A percentile compares a stretch with the other conserved stretches of the same genome.
These are phyloP conservation scores for Amylostereum areolatum DNA, from an alignment of 1,284 basidiomycete species.

Conservation along the genomic window DNA sequence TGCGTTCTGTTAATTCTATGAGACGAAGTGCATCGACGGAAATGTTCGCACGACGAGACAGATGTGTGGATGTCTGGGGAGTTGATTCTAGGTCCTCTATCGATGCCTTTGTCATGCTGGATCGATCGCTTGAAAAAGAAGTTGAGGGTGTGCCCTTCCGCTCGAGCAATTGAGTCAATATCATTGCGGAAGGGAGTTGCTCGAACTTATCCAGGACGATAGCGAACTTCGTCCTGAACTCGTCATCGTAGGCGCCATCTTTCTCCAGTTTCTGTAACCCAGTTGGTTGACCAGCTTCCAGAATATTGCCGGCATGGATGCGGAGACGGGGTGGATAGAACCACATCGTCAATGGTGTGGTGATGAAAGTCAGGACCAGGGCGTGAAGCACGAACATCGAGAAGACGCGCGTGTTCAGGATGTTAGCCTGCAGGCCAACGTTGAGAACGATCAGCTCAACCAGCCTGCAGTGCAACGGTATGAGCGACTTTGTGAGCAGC, in stretches of 20 bases:
- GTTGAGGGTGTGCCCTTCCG: slow-evolving; percentile 13
- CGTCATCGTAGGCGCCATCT: slow-evolving; percentile 7
- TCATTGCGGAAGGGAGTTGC: slow-evolving; percentile 72
- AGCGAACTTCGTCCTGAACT: slow-evolving; percentile 55
- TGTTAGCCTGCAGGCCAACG: slow-evolving; percentile 76
- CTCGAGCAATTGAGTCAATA: slow-evolving; percentile 54
- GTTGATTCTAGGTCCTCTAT: neutral
- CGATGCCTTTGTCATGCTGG: slow-evolving; percentile 16
- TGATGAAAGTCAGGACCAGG: slow-evolving; percentile 79
- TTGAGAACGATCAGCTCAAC: slow-evolving; percentile 93
- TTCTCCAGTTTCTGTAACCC: slow-evolving; percentile 2
- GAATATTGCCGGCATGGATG: slow-evolving; percentile 14
- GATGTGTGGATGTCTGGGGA: neutral
- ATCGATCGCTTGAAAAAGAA: slow-evolving; percentile 5
- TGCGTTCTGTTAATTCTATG: slow-evolving; percentile 85
- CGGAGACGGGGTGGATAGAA: slow-evolving; percentile 68
- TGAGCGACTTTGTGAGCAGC: neutral
- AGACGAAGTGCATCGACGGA: slow-evolving; percentile 74
- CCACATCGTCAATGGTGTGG: slow-evolving; percentile 73
- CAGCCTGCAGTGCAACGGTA: slow-evolving; percentile 36
- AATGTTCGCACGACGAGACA: slow-evolving; percentile 19
- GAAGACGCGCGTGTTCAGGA: slow-evolving; percentile 69
- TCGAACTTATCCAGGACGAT: slow-evolving; percentile 86
- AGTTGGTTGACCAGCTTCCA: slow-evolving; percentile 14
- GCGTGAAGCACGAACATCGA: slow-evolving; percentile 92